Percentiles rank a stretch among this genome's conserved stretches.
Conservation (phyloP, 352 stramenopile species). For the Pythium folliculosum region DNA sequence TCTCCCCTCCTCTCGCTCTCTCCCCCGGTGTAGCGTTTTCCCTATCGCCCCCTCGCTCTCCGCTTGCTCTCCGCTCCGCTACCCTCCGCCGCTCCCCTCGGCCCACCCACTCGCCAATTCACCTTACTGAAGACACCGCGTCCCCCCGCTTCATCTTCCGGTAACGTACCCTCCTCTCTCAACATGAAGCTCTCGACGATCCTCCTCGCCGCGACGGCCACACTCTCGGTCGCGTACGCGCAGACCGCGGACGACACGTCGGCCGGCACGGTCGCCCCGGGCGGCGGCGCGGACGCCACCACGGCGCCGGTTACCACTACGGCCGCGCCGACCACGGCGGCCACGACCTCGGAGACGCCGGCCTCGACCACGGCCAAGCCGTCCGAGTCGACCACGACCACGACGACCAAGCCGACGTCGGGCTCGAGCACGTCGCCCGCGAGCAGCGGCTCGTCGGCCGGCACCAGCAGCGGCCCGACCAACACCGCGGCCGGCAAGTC, state of each 20-base stretch:
- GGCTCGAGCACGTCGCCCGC: background rate
- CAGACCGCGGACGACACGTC: constrained; percentile 6
- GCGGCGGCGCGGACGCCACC: background rate
- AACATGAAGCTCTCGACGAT: constrained; percentile 36
- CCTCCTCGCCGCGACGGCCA: constrained; percentile 21
- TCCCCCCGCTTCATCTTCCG: background rate
- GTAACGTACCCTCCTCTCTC: constrained; percentile 1
- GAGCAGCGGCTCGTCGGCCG: background rate
- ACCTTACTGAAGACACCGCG: constrained; percentile 4
- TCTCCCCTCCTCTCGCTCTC: constrained; percentile 3
- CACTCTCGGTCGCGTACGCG: constrained; percentile 9
- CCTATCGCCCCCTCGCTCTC: too few relatives aligned
- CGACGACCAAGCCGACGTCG: background rate
- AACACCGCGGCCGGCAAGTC: constrained; percentile 11
- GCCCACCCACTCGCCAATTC: constrained; percentile 7
- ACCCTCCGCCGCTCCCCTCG: background rate
- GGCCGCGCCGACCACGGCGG: background rate
- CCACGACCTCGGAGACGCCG: background rate
- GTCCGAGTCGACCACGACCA: background rate
- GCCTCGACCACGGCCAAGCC: background rate
- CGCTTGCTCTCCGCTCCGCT: background rate
- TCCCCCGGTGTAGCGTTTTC: background rate
- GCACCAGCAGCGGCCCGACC: background rate
- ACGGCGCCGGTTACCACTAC: background rate
- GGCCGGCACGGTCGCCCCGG: constrained; percentile 6